Percentiles rank a stretch among this genome's conserved stretches.
These are phyloP conservation scores for Omphalea diandra DNA, from an alignment of 441 rosid species.

Conservation along the genomic window DNA sequence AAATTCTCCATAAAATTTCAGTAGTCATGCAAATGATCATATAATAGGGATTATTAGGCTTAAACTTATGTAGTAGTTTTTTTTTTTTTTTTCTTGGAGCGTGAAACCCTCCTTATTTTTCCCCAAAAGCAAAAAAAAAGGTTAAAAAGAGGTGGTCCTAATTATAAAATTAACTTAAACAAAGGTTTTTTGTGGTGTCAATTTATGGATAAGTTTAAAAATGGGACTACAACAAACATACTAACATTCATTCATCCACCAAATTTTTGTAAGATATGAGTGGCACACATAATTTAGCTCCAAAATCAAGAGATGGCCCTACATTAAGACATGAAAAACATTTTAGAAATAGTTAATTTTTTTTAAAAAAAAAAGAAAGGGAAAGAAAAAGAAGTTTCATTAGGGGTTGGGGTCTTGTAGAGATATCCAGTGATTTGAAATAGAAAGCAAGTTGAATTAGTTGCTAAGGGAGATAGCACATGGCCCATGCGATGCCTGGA, in stretches of 20 bases:
- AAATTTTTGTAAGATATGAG: slow-evolving; percentile 17
- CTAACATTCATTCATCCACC: slow-evolving; percentile 8
- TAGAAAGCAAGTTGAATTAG: slow-evolving; percentile 1
- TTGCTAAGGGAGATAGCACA: background rate
- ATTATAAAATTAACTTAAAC: too few species aligned
- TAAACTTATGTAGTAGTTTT: too few species aligned
- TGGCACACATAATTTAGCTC: slow-evolving; percentile 13
- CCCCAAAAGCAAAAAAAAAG: too few species aligned
- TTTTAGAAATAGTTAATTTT: slow-evolving; percentile 11
- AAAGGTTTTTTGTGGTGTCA: background rate
- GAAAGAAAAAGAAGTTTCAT: background rate
- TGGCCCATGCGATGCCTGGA: slow-evolving; percentile 15
- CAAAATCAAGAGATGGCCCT: slow-evolving; percentile 8
- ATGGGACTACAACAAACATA: background rate
- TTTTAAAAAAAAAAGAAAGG: background rate
- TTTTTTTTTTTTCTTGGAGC: too few species aligned
- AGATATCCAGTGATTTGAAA: slow-evolving; percentile 1
- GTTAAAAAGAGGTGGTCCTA: background rate
- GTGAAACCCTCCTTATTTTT: too few species aligned
- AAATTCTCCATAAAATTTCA: too few species aligned
- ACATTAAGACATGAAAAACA: slow-evolving; percentile 9
- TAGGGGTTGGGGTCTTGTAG: background rate
- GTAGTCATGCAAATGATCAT: too few species aligned
- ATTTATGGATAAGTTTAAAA: slow-evolving; percentile 4
- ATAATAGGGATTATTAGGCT: too few species aligned